These are phyloP conservation scores for Erysimum cheiranthoides DNA, from an alignment of 345 rosid genomes.

Conservation along the genomic window DNA sequence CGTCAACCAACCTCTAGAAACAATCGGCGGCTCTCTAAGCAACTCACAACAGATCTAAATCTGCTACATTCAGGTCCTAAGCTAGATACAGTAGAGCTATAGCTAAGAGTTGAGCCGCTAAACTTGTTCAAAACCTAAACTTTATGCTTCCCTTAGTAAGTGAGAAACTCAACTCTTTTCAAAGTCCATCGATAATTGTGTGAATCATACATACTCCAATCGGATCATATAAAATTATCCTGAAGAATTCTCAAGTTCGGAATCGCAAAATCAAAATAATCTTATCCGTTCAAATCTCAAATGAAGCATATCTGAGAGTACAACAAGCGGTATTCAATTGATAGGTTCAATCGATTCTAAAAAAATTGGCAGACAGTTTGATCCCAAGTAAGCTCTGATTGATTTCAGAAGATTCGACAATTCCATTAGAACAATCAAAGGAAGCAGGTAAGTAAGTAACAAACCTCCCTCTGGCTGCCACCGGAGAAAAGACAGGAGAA, in stretches of 20 bases:
- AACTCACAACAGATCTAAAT: background rate
- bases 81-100: background rate
- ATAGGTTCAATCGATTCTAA: background rate
- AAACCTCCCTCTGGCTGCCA: constrained; percentile 69
- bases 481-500: constrained; percentile 79
- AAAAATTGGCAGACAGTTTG: background rate
- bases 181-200: background rate
- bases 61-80: background rate
- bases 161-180: background rate
- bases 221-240: background rate
- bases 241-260: background rate
- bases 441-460: background rate
- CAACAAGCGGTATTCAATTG: background rate
- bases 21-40: background rate
- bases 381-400: background rate
- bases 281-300: too few relatives aligned
- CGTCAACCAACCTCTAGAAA: background rate
- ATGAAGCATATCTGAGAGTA: background rate
- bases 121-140: background rate
- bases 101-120: constrained; percentile 6
- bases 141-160: background rate
- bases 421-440: background rate
- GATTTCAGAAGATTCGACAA: background rate
- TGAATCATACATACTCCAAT: background rate
- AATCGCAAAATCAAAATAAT: too few relatives aligned